Evolutionary conservation across 1,284 basidiomycete genomes (phyloP), one percentile per base, ranked within the genome.

Genomic region (Phellopilus nigrolimitatus): DNA sequence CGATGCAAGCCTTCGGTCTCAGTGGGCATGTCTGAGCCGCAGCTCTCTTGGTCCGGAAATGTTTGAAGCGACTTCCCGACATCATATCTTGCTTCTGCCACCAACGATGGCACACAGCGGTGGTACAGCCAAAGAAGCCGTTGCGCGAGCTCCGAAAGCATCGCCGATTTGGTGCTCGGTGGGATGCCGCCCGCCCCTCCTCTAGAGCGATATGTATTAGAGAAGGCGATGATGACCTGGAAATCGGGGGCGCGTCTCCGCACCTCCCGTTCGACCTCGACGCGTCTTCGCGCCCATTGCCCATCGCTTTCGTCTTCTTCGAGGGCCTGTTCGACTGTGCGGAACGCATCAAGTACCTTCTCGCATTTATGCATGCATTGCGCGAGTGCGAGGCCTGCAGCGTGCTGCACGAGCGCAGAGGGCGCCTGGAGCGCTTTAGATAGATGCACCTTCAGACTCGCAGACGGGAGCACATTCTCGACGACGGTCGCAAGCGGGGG

Each of bases 61-160:
- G 72, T 80, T 45, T 75, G 72, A 17, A 95, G 68, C 25, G 94
- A 66, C 62, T 91, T 91, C 10, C 91, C 91, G 15, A 87, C 79
- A 64, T 97, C 94, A 62, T 95, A 95, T 41, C 83, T 76, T 5
- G 82, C 80, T 64, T 95, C 93, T 0, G 80, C 78, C 0, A 88
- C 82, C 3, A 90, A 68, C 4, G 76, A 74, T 0, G 91, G 89
- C 10, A 97, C 68, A 41, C 80, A 84, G 21, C 73, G 73, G 60
- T 95, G 87, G 66, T 95, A 97, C 28, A 95, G 73, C 74, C 86
- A 88, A 48, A 97, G 69, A 44, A 97, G 66, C 17, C 93, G 70
- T 56, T 94, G 80, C 0, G 90, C 80, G 21, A 78, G 78, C 66
- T 97, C 94, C 0, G 82, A 76, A 19, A 95, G 70, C 57, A 97